Conservation (phyloP, 1,284 basidiomycete species). For the Gymnopus androsaceus region DNA sequence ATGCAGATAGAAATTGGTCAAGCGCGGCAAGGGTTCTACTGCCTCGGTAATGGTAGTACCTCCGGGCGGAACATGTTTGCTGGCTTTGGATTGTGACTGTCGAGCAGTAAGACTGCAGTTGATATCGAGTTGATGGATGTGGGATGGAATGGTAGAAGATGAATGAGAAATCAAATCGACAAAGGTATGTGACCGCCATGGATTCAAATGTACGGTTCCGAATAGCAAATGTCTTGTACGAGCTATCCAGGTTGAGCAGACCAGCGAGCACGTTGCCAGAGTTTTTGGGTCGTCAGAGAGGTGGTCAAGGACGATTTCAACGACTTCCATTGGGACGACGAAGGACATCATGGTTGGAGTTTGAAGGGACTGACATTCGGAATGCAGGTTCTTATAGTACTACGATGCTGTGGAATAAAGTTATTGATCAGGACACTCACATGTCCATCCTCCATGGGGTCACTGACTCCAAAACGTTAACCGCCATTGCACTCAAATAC, state of each 20-base stretch:
- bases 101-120: neutral
- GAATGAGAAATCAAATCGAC: neutral
- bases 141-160: neutral
- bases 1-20: neutral
- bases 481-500: no score
- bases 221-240: conserved; percentile 6
- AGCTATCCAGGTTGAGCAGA: conserved; percentile 3
- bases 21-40: neutral
- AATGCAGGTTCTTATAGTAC: no score
- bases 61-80: neutral
- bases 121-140: neutral
- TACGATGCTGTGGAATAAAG: no score
- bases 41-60: neutral
- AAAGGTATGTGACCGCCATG: neutral
- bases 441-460: no score
- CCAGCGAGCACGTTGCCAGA: neutral
- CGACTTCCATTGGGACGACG: neutral
- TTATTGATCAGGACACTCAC: no score
- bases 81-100: no score
- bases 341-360: neutral
- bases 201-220: neutral
- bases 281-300: conserved; percentile 1
- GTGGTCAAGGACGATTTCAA: neutral
- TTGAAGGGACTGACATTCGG: no score
- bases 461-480: no score